Conservation (phyloP, 345 rosid species). For the Populus pruinosa region DNA sequence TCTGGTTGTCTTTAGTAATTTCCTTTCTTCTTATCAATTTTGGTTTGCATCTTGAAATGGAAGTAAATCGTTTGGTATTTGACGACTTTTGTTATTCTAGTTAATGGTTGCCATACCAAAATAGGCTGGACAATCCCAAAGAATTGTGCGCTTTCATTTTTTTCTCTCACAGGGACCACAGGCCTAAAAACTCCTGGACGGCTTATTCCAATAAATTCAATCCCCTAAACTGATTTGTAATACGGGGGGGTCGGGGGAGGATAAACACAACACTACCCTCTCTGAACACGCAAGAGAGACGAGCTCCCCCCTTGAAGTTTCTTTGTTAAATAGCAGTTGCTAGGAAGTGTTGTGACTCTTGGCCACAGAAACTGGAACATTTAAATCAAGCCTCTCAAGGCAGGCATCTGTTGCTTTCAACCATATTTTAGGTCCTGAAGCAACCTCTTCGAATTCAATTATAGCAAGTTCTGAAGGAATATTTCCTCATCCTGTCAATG, state of each 20-base stretch:
- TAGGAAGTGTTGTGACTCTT: not conserved
- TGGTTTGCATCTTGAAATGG: not conserved
- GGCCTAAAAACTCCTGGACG: too few species aligned
- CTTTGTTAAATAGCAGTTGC: not conserved
- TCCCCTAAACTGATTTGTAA: too few species aligned
- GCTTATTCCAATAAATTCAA: too few species aligned
- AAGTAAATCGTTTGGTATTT: not conserved
- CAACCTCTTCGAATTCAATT: not conserved
- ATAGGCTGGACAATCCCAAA: not conserved
- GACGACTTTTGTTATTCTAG: not conserved
- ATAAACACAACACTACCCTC: too few species aligned
- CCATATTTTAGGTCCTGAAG: not conserved
- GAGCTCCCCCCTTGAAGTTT: not conserved
- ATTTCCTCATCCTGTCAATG: not conserved
- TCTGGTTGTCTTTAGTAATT: not conserved
- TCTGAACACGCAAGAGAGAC: too few species aligned
- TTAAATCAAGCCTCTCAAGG: not conserved
- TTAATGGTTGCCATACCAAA: not conserved
- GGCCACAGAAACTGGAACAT: not conserved
- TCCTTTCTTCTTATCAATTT: not conserved
- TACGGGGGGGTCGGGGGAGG: too few species aligned
- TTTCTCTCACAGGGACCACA: too few species aligned
- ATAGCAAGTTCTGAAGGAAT: not conserved
- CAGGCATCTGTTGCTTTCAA: not conserved
- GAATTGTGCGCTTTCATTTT: too few species aligned